Conservation (phyloP, 495 filamentous ascomycete species). For the Penicillium cataractarum region DNA sequence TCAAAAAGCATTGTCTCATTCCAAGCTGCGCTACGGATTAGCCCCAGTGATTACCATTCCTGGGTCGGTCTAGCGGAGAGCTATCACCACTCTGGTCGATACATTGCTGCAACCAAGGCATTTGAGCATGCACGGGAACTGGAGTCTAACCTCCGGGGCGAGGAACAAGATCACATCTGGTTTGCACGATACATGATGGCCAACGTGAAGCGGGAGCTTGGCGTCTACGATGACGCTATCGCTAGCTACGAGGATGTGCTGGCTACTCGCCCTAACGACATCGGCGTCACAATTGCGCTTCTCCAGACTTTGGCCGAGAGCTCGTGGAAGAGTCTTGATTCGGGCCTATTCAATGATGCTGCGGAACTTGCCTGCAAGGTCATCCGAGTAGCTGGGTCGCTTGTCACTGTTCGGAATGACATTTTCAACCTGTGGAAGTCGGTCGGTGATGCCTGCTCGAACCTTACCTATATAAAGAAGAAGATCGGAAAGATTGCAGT, state of each 20-base stretch:
- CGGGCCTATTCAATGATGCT: conserved; percentile 81
- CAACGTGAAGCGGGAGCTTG: conserved; percentile 89
- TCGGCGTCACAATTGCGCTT: conserved; percentile 82
- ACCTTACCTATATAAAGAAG: conserved; percentile 78
- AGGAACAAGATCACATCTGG: conserved; percentile 71
- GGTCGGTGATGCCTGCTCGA: conserved; percentile 82
- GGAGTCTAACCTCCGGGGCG: conserved; percentile 47
- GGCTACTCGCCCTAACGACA: conserved; percentile 65
- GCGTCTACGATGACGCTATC: conserved; percentile 83
- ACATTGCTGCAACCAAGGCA: conserved; percentile 89
- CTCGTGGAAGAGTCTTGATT: conserved; percentile 74
- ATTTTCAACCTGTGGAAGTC: conserved; percentile 97
- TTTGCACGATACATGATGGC: conserved; percentile 97
- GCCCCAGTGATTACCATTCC: conserved; percentile 85
- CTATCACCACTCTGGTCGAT: conserved; percentile 91
- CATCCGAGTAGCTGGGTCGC: conserved; percentile 54
- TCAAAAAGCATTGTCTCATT: conserved; percentile 85
- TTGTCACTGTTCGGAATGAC: conserved; percentile 56
- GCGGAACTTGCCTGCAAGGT: conserved; percentile 65
- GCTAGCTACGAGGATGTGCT: conserved; percentile 74
- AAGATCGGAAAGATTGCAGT: conserved; percentile 61
- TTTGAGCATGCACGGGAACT: conserved; percentile 78
- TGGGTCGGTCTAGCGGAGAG: conserved; percentile 96
- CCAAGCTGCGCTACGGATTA: conserved; percentile 82
- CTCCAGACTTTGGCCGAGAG: conserved; percentile 85